Evolutionary conservation across 2,329 filamentous ascomycete genomes (phyloP).

Genomic region (Setomelanomma holmii): DNA sequence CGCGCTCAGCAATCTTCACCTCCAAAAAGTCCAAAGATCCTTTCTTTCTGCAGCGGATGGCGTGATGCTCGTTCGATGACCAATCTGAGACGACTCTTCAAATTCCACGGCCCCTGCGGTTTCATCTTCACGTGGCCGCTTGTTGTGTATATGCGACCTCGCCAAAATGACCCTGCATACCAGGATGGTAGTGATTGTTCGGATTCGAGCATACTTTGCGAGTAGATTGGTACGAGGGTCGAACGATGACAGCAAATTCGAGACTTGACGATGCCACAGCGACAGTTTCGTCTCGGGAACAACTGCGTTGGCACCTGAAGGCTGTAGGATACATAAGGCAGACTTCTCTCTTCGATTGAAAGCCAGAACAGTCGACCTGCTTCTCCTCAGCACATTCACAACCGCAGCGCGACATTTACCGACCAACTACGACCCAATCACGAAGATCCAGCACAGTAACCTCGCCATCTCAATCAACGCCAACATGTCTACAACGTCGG

Average conservation of each 20-base stretch:
- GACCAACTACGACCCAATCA: no score
- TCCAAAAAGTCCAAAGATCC: neutral
- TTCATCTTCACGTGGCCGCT: conserved; percentile 22
- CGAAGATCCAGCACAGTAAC: no score
- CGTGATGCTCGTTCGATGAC: conserved; percentile 20
- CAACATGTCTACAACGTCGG: conserved; percentile 43
- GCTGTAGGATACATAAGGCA: conserved; percentile 34
- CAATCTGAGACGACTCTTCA: conserved; percentile 16
- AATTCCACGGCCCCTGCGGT: conserved; percentile 13
- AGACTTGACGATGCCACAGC: conserved; percentile 29
- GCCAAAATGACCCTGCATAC: conserved; percentile 4
- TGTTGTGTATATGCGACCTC: conserved; percentile 14
- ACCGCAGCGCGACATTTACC: conserved; percentile 1
- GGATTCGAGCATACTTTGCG: neutral
- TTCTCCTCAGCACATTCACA: conserved; percentile 20
- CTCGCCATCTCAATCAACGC: no score
- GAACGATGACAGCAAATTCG: conserved; percentile 25
- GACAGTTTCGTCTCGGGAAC: conserved; percentile 22
- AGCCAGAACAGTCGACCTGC: conserved; percentile 36
- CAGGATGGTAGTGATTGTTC: conserved; percentile 2
- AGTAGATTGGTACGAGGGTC: conserved; percentile 26
- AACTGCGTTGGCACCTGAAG: conserved; percentile 1
- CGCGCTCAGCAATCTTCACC: no score
- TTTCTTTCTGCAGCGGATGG: neutral
- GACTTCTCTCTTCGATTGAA: conserved; percentile 11